Conservation (phyloP, 768 basidiomycete genomes). For the Mrakia blollopis region DNA sequence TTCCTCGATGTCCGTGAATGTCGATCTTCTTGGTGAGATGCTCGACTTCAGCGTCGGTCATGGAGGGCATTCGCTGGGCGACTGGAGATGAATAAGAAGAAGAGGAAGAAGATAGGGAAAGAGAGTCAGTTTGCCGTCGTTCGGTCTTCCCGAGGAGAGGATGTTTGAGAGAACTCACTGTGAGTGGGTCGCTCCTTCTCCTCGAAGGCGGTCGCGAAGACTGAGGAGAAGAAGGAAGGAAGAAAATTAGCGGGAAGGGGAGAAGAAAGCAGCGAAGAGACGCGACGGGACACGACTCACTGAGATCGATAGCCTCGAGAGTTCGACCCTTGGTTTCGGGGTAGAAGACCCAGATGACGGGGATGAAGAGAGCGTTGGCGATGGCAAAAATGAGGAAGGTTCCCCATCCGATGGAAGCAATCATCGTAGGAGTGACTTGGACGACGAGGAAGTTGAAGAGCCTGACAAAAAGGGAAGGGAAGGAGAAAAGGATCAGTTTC, state of each 20-base stretch:
- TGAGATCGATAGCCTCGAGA: conserved; percentile 48
- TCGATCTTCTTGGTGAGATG: conserved; percentile 42
- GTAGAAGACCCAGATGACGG: conserved; percentile 37
- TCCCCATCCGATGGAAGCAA: conserved; percentile 29
- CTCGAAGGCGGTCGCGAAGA: conserved; percentile 47
- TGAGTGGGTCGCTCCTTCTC: conserved; percentile 43
- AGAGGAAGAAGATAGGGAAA: background rate
- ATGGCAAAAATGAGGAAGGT: conserved; percentile 46
- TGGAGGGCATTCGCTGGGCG: conserved; percentile 41
- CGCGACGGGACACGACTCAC: no score
- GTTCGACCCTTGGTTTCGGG: conserved; percentile 44
- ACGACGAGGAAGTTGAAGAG: conserved; percentile 50
- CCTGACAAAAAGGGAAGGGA: conserved; percentile 21
- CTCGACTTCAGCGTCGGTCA: conserved; percentile 44
- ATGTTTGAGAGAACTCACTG: conserved; percentile 16
- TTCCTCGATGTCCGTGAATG: conserved; percentile 40
- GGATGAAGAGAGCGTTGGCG: conserved; percentile 44
- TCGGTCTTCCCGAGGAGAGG: background rate
- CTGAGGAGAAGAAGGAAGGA: no score
- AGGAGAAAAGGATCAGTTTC: no score
- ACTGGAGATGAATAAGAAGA: background rate
- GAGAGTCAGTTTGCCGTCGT: background rate
- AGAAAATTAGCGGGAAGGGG: no score
- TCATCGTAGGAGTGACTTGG: conserved; percentile 46
- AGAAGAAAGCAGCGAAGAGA: no score